phyloP scores from a whole-genome alignment of 1,139 yeast species.

The Spathaspora sp. region DNA sequence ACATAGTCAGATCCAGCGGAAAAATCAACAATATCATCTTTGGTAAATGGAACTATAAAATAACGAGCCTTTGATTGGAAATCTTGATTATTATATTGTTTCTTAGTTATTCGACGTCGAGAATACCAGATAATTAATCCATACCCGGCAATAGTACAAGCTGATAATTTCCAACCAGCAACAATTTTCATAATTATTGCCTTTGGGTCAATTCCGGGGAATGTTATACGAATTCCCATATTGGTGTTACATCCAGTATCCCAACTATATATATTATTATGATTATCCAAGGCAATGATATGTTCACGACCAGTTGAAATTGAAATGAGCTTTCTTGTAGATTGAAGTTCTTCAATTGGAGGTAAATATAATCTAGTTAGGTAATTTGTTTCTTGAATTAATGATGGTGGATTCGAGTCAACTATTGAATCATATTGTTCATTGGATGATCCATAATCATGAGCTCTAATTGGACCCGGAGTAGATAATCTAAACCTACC shows the following conservation, averaged over 20 bases:
- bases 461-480: constrained; percentile 24
- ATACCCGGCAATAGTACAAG: constrained; percentile 47
- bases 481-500: constrained; percentile 9
- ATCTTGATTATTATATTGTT: constrained; percentile 19
- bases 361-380: constrained; percentile 31
- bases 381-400: constrained; percentile 28
- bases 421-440: too few relatives aligned
- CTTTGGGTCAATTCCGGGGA: constrained; percentile 24
- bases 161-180: constrained; percentile 72
- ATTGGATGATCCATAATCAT: too few relatives aligned
- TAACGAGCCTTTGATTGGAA: constrained; percentile 34
- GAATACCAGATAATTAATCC: constrained; percentile 67
- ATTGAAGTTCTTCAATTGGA: constrained; percentile 7
- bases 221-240: constrained; percentile 49
- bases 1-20: constrained; percentile 54
- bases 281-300: constrained; percentile 59
- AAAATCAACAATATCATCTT: constrained; percentile 50
- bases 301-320: constrained; percentile 69
- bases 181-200: constrained; percentile 34
- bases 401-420: constrained; percentile 9
- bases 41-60: constrained; percentile 41
- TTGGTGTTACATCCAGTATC: constrained; percentile 47
- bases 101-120: constrained; percentile 34
- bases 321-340: constrained; percentile 35
- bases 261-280: constrained; percentile 60